Base-by-base conservation (phyloP, 139 green algal species). In the Chlorella sp. region DNA sequence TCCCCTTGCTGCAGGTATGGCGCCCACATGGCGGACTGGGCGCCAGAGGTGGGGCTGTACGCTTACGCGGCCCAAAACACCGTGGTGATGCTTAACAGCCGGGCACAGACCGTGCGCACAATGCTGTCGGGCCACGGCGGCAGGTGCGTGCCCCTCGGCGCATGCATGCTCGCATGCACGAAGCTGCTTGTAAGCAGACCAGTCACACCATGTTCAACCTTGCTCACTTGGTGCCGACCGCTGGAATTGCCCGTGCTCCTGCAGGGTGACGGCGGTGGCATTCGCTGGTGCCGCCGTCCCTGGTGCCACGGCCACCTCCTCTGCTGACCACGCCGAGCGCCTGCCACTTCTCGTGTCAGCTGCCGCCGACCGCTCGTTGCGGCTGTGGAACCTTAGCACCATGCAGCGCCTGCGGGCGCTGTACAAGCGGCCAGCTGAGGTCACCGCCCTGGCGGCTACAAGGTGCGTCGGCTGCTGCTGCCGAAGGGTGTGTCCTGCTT, bases 11-110 rank as follows among this genome's bases (percentile, higher is more conserved):
- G 79, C 69, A 89, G 85, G 85, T 89, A 84, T 87, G 85, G 57
- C 34, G 39, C 80, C 26, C 78, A 89, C 39, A 56, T 51, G 20
- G 71, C 85, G n/a, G 80, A 87, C 55, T 73, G 72, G 62, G 62
- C 41, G 1, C 57, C 69, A 3, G 44, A 55, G 4, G 23, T 64
- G 34, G 80, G 80, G 5, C 47, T 81, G 2, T 72, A 83, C 20
- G 85, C 85, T 3, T 89, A 86, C 23, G 82, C 60, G 32, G 85
- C 80, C 0, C 85, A 89, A 1, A 89, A 89, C 79, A 51, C 70
- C 1, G 39, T 89, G 1, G 80, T 87, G 3, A 25, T 89, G 56
- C 56, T 84, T 20, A 73, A 82, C 79, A 82, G 69, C 11, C 62
- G 51, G 2, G 65, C 36, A 0, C 26, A 57, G 39, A 60, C 39